Conservation (phyloP, 371 early-diverging fungal species). For the Umbelopsis sp. region DNA sequence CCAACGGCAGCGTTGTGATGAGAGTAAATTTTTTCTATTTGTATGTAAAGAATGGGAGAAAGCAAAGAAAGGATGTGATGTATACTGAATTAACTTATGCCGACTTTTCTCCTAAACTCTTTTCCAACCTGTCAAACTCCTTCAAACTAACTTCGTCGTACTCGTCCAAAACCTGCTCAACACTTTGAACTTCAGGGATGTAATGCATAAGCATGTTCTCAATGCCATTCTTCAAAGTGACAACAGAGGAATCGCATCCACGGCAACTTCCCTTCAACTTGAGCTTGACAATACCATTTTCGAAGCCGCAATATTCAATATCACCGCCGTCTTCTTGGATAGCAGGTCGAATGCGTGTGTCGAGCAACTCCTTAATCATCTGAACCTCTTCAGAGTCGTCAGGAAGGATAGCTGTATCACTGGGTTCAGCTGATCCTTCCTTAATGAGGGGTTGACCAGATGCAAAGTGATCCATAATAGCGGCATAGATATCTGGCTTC, state of each 20-base stretch:
- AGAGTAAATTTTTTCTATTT: neutral
- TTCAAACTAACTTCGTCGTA: conserved; percentile 45
- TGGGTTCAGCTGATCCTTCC: conserved; percentile 55
- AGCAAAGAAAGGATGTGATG: too few relatives aligned
- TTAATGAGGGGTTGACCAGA: conserved; percentile 79
- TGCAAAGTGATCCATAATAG: conserved; percentile 94
- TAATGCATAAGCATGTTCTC: conserved; percentile 99
- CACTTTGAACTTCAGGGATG: conserved; percentile 93
- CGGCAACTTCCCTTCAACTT: conserved; percentile 95
- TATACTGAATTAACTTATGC: neutral
- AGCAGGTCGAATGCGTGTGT: conserved; percentile 93
- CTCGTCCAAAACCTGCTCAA: conserved; percentile 83
- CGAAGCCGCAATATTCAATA: conserved; percentile 92
- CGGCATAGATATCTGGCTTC: conserved; percentile 94
- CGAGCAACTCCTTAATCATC: conserved; percentile 97
- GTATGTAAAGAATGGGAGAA: neutral
- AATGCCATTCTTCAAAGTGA: conserved; percentile 96
- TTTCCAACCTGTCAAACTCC: conserved; percentile 56
- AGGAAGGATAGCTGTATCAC: conserved; percentile 74
- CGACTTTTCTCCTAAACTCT: conserved; percentile 43
- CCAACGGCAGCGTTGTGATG: neutral
- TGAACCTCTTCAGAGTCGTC: conserved; percentile 91
- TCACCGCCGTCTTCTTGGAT: conserved; percentile 99
- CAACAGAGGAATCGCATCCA: conserved; percentile 86
- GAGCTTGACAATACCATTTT: conserved; percentile 86